Evolutionary conservation across 2,329 filamentous ascomycete species (phyloP).

Genomic region (Colletotrichum chlorophyti): DNA sequence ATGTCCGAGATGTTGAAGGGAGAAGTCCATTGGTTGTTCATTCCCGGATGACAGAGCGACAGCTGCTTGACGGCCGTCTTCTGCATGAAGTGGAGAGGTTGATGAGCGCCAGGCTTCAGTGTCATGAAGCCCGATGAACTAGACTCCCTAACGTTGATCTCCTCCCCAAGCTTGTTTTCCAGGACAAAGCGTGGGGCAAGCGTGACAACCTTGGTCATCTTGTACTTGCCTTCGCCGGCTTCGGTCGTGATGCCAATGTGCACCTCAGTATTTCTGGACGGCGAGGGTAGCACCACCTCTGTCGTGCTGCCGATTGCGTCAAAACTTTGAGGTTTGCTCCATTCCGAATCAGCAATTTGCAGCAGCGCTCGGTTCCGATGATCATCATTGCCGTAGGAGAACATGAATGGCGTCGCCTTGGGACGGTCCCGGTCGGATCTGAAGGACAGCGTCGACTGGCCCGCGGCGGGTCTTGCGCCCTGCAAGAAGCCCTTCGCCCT

Average conservation of each 20-base stretch:
- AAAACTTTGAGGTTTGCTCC: conserved; percentile 98
- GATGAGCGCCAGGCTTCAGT: conserved; percentile 77
- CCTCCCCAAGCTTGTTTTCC: conserved; percentile 90
- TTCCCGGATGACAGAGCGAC: conserved; percentile 88
- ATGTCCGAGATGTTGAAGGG: conserved; percentile 97
- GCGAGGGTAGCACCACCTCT: conserved; percentile 82
- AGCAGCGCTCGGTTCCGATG: conserved; percentile 88
- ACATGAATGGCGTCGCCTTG: conserved; percentile 93
- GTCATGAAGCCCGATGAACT: conserved; percentile 87
- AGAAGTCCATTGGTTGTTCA: conserved; percentile 97
- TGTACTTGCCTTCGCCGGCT: conserved; percentile 96
- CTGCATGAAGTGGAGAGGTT: conserved; percentile 89
- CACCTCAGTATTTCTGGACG: conserved; percentile 77
- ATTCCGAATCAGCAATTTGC: conserved; percentile 87
- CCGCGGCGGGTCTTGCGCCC: conserved; percentile 81
- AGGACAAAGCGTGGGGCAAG: conserved; percentile 91
- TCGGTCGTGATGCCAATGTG: conserved; percentile 89
- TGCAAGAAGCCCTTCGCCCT: conserved; percentile 90
- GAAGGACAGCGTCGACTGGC: conserved; percentile 68
- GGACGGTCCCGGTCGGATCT: conserved; percentile 60
- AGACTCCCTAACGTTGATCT: conserved; percentile 88
- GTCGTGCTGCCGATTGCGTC: conserved; percentile 95
- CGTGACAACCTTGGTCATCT: conserved; percentile 94
- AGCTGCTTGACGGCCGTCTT: conserved; percentile 85
- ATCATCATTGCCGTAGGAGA: conserved; percentile 88